Conservation (phyloP, 176 grass and related monocot species). For the Areca catechu region DNA sequence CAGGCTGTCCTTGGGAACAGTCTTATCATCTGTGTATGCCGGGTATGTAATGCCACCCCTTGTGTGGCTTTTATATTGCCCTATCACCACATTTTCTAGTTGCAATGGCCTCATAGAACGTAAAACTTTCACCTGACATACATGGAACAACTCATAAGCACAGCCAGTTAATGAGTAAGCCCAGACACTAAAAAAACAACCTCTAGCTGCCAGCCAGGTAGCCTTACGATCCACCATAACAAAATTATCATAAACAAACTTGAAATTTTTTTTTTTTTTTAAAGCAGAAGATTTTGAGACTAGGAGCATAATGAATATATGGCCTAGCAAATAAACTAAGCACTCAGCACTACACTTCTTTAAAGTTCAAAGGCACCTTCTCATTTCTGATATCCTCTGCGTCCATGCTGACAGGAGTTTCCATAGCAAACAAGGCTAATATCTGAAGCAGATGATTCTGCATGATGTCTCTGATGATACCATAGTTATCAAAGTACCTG, state of each 20-base stretch:
- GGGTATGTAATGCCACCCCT: conserved; percentile 58
- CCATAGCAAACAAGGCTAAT: conserved; percentile 90
- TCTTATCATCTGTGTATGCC: conserved; percentile 82
- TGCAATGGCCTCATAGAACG: conserved; percentile 76
- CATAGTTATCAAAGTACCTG: conserved; percentile 94
- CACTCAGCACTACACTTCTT: no score
- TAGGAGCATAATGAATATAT: no score
- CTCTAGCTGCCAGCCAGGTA: no score
- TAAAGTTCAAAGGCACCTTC: conserved; percentile 32
- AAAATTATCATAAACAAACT: no score
- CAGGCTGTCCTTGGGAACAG: conserved; percentile 63
- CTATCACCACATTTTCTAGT: conserved; percentile 73
- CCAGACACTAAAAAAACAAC: no score
- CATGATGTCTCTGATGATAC: conserved; percentile 99
- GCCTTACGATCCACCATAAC: no score
- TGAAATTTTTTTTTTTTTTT: no score
- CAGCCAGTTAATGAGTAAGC: no score
- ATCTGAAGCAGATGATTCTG: conserved; percentile 98
- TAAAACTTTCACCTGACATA: conserved; percentile 81
- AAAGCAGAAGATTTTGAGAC: no score
- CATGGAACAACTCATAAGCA: not conserved
- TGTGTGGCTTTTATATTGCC: conserved; percentile 79
- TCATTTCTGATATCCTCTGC: conserved; percentile 98
- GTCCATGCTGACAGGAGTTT: conserved; percentile 90
- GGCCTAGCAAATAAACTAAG: no score